These are phyloP conservation scores for Malbranchea cinnamomea DNA, from an alignment of 2,329 filamentous ascomycete species.

Conservation along the genomic window DNA sequence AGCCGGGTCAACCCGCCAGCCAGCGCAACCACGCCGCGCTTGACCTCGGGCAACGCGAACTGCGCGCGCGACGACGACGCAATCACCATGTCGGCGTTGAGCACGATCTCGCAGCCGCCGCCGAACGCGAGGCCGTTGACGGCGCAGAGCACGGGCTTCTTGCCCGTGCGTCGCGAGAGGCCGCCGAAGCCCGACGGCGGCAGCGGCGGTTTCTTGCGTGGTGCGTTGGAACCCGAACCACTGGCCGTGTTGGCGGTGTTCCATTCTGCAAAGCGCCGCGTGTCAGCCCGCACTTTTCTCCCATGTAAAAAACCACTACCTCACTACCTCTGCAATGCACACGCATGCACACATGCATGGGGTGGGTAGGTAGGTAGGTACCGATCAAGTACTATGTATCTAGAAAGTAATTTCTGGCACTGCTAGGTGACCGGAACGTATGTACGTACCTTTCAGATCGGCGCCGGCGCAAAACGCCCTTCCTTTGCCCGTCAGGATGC, in stretches of 20 bases:
- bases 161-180: conserved; percentile 40
- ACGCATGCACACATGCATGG: no score
- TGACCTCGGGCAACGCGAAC: conserved; percentile 58
- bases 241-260: no score
- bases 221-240: no score
- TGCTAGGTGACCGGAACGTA: conserved; percentile 37
- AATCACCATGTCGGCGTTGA: conserved; percentile 67
- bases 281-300: no score
- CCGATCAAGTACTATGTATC: no score
- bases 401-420: no score
- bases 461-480: conserved; percentile 31
- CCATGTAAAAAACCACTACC: no score
- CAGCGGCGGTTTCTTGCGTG: conserved; percentile 17
- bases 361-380: no score
- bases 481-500: conserved; percentile 28
- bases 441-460: conserved; percentile 27
- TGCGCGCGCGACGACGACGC: conserved; percentile 39
- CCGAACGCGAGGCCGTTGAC: conserved; percentile 63
- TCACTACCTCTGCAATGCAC: no score
- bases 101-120: conserved; percentile 69
- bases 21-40: conserved; percentile 54
- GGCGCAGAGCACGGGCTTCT: conserved; percentile 62
- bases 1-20: conserved; percentile 58
- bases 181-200: conserved; percentile 39
- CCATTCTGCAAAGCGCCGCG: no score